Evolutionary conservation across 805 yeast species (phyloP), one percentile per base, ranked within the genome.

Genomic region (Helenozyma baotianmanensis): DNA sequence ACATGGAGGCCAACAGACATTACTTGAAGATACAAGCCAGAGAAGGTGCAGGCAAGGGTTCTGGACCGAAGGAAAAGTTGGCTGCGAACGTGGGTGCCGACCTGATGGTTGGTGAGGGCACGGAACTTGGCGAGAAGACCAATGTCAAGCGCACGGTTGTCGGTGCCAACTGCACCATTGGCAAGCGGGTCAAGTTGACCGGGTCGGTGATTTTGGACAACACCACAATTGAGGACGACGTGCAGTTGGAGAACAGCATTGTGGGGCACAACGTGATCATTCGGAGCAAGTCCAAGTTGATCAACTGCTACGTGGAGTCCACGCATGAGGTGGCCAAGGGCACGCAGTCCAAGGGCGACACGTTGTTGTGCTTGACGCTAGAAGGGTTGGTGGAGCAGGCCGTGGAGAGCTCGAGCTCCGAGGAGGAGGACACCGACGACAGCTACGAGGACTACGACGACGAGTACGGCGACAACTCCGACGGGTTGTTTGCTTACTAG

Each of bases 81-180:
- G 68, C 76, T 4, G 90, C 96, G 1, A 80, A 82, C 11, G 76
- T 92, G 22, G 97, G 97, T 35, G 80, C 80, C 8, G 98, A 90
- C 57, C 84, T 95, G 0, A 57, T 80, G 23, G 79, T 90, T 9
- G 97, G 90, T 9, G 68, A 64, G 9, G 62, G 66, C 23, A 74
- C 90, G n/a, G 58, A 55, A 1, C 56, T 92, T 33, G 92, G 87
- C 13, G 97, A 87, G 50, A 77, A 78, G 45, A 82, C 95, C 14
- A 84, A 80, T 53, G 86, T 92, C 32, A 92, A 92, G 62, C 75
- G 92, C 40, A 74, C 95, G 0, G 85, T 86, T 11, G 70, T 92
- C 18, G 96, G 96, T 5, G 58, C 68, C 9, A 70, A 74, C 47
- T 85, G 95, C 60, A 62, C 45, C 12, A 77, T 94, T 32, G 98